phyloP scores from a whole-genome alignment of 106 monocot genomes.

The Triglochin maritima region DNA sequence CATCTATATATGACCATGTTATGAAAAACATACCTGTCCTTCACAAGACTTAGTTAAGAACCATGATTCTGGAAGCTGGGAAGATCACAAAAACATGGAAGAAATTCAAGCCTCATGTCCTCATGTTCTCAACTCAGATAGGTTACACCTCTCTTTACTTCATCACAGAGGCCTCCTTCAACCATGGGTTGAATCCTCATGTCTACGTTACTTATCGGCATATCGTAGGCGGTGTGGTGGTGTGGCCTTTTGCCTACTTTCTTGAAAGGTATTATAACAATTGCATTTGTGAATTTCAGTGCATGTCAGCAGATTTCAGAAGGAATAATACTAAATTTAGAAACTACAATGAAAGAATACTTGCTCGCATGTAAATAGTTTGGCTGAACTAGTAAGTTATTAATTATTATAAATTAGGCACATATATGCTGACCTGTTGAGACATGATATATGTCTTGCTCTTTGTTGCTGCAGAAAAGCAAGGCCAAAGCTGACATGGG shows the following conservation, averaged over 20 bases:
- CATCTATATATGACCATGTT: neutral
- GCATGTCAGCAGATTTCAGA: no score
- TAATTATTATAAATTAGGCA: neutral
- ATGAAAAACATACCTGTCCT: neutral
- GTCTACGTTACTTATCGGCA: constrained; percentile 76
- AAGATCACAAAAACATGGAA: constrained; percentile 9
- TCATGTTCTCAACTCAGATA: constrained; percentile 58
- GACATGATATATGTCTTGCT: neutral
- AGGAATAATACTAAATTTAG: no score
- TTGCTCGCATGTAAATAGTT: no score
- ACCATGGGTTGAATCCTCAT: constrained; percentile 58
- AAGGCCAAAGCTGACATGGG: constrained; percentile 81
- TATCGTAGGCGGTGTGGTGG: constrained; percentile 32
- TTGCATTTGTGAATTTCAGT: neutral
- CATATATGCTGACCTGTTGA: neutral
- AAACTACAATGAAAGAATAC: no score
- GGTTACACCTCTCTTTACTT: constrained; percentile 85
- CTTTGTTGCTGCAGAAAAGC: constrained; percentile 31
- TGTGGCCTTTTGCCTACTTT: constrained; percentile 76
- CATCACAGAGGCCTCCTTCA: constrained; percentile 82
- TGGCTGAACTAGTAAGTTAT: neutral
- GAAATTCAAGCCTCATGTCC: constrained; percentile 64
- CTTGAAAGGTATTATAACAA: constrained; percentile 49
- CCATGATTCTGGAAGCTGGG: neutral
- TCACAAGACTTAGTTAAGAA: neutral